phyloP scores from a whole-genome alignment of 257 asterid species.

The Nicotiana knightiana region DNA sequence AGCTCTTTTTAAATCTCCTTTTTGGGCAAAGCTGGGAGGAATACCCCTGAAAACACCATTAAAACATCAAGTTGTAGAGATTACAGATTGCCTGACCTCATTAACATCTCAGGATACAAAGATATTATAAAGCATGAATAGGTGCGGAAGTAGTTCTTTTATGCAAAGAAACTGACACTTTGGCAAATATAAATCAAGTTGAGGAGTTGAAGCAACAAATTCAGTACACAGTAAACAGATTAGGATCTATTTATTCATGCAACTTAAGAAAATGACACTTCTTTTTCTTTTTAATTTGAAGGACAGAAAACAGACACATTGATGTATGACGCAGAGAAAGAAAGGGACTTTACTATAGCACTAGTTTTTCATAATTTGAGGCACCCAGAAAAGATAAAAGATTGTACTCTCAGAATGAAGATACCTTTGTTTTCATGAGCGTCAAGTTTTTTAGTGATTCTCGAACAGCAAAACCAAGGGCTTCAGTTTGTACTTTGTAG shows the following conservation, averaged over 20 bases:
- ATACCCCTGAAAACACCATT: slow-evolving; percentile 16
- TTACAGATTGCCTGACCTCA: neutral
- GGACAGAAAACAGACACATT: neutral
- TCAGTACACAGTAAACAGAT: neutral
- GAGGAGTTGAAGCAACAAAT: slow-evolving; percentile 2
- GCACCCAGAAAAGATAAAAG: neutral
- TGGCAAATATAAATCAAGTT: neutral
- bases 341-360: neutral
- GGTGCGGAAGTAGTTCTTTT: neutral
- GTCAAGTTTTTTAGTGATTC: too few relatives aligned
- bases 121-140: neutral
- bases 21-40: slow-evolving; percentile 20
- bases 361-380: neutral
- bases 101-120: neutral
- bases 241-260: neutral
- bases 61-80: neutral
- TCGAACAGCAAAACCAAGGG: too few relatives aligned
- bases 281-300: neutral
- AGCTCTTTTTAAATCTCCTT: slow-evolving; percentile 25
- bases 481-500: too few relatives aligned
- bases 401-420: neutral
- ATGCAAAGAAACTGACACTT: neutral
- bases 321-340: neutral
- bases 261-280: neutral
- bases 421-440: too few relatives aligned